These are phyloP conservation scores for Candida sanyaensis DNA, from an alignment of 1,139 yeast genomes.

Conservation along the genomic window DNA sequence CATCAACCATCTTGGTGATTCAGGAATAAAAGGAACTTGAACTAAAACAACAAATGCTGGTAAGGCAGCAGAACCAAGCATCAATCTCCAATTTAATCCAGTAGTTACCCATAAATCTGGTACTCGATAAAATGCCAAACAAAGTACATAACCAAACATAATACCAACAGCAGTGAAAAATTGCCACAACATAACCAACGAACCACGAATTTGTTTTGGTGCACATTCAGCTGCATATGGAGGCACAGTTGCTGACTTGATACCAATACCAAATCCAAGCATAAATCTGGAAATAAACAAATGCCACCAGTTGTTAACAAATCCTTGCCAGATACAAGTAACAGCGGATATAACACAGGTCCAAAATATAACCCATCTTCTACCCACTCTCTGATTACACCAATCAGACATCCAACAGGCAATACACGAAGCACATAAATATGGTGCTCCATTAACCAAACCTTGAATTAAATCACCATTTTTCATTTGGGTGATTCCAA, in stretches of 20 bases:
- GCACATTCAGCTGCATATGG: slow-evolving; percentile 81
- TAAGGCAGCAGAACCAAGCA: slow-evolving; percentile 76
- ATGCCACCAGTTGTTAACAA: slow-evolving; percentile 74
- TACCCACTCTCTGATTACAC: slow-evolving; percentile 62
- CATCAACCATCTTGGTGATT: slow-evolving; percentile 81
- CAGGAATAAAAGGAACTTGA: slow-evolving; percentile 74
- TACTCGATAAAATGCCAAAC: slow-evolving; percentile 55
- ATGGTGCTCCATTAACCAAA: slow-evolving; percentile 79
- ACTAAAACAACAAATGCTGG: slow-evolving; percentile 67
- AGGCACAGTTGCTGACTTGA: slow-evolving; percentile 80
- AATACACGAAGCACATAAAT: slow-evolving; percentile 67
- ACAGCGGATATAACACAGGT: slow-evolving; percentile 66
- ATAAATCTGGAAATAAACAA: slow-evolving; percentile 71
- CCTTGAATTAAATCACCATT: slow-evolving; percentile 73
- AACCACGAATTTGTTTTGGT: slow-evolving; percentile 76
- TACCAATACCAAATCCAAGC: slow-evolving; percentile 79
- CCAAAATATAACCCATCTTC: slow-evolving; percentile 73
- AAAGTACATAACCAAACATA: slow-evolving; percentile 74
- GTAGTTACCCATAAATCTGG: slow-evolving; percentile 39
- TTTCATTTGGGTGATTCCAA: slow-evolving; percentile 49
- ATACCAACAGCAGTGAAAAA: slow-evolving; percentile 87
- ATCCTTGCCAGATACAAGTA: slow-evolving; percentile 81
- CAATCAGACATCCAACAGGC: slow-evolving; percentile 78
- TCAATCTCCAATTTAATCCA: slow-evolving; percentile 73
- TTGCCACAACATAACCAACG: slow-evolving; percentile 87